Percentiles rank a stretch among this genome's conserved stretches.
Conservation (phyloP, 352 stramenopile species). For the Pythium apleroticum region DNA sequence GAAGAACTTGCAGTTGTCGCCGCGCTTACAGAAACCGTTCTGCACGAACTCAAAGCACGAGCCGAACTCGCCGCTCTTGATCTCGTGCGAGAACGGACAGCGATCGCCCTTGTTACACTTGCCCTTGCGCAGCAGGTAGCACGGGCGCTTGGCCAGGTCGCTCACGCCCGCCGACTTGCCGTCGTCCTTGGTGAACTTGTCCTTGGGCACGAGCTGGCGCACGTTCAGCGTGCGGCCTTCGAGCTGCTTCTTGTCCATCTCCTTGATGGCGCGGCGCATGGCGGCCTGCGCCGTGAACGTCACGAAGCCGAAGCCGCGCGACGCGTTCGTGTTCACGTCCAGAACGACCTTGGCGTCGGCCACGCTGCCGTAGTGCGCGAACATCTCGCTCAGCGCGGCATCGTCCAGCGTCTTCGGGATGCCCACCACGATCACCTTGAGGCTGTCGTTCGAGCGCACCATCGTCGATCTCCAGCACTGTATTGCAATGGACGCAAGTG, state of each 20-base stretch:
- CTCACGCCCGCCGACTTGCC: conserved; percentile 26
- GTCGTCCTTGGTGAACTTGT: conserved; percentile 57
- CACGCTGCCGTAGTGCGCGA: conserved; percentile 67
- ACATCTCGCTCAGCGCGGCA: conserved; percentile 64
- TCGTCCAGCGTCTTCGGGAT: conserved; percentile 79
- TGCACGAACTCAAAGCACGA: conserved; percentile 84
- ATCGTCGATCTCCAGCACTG: not conserved
- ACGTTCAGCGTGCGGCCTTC: conserved; percentile 76
- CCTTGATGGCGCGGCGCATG: conserved; percentile 71
- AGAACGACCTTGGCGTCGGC: conserved; percentile 75
- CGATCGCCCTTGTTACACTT: conserved; percentile 70
- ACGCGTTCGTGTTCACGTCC: conserved; percentile 56
- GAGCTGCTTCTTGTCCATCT: conserved; percentile 74
- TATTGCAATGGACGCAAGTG: not conserved
- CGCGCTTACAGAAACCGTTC: conserved; percentile 65
- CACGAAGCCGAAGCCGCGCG: conserved; percentile 81
- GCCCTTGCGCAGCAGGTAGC: conserved; percentile 75
- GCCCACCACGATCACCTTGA: conserved; percentile 86
- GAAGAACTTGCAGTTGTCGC: conserved; percentile 71
- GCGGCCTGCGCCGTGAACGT: conserved; percentile 71
- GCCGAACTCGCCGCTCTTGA: conserved; percentile 67
- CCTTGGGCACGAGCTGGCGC: conserved; percentile 69
- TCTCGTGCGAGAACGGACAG: conserved; percentile 77
- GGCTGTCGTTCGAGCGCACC: conserved; percentile 71
- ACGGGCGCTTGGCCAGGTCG: conserved; percentile 50